Evolutionary conservation across 345 rosid species (phyloP).

Genomic region (Dovyalis caffra): DNA sequence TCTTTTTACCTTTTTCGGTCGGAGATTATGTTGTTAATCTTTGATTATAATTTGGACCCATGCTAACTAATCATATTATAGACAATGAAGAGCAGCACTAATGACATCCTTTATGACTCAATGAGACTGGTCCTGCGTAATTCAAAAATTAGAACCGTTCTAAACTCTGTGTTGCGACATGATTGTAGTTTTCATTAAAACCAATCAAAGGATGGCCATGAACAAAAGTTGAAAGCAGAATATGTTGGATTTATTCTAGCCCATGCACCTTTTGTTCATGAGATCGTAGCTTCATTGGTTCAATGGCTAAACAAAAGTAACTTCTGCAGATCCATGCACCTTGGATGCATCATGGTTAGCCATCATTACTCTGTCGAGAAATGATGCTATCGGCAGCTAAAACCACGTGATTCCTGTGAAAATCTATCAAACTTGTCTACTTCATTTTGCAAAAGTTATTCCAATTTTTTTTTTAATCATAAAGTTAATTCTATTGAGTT

Average conservation of each 20-base stretch:
- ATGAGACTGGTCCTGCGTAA: neutral
- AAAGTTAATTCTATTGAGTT: too few species aligned
- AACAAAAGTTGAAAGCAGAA: too few species aligned
- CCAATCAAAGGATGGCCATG: neutral
- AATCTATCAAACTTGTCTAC: too few species aligned
- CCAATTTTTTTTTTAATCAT: neutral
- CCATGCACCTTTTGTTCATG: neutral
- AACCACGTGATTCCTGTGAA: neutral
- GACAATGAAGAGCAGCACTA: too few species aligned
- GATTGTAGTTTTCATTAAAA: neutral
- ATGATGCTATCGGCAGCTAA: neutral
- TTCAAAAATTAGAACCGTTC: neutral
- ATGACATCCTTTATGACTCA: neutral
- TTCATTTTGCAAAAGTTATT: too few species aligned
- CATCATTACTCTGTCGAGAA: neutral
- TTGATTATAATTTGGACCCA: neutral
- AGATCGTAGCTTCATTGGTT: too few species aligned
- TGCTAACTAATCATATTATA: too few species aligned
- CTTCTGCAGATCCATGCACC: neutral
- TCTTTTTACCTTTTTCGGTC: too few species aligned
- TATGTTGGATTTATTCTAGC: neutral
- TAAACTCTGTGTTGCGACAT: neutral
- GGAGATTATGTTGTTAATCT: neutral
- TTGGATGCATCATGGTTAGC: neutral
- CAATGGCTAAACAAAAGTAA: neutral